Conservation (phyloP, 2,329 filamentous ascomycete genomes). For the Didymella glomerata region DNA sequence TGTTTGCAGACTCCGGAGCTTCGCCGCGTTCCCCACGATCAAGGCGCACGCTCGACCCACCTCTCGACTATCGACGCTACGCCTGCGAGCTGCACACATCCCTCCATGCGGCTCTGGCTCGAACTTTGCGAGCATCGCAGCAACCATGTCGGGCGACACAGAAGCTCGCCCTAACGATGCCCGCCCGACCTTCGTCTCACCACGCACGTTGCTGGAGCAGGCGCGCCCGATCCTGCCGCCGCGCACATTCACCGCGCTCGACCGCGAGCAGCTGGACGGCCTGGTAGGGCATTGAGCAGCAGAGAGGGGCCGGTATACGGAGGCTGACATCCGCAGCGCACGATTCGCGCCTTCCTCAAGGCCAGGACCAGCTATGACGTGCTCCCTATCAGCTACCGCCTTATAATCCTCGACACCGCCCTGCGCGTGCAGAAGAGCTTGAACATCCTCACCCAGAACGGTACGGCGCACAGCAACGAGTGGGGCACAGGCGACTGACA, state of each 20-base stretch:
- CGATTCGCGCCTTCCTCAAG: constrained; percentile 94
- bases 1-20: constrained; percentile 15
- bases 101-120: constrained; percentile 48
- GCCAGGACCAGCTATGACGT: constrained; percentile 98
- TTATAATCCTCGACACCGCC: constrained; percentile 94
- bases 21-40: constrained; percentile 20
- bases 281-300: constrained; percentile 64
- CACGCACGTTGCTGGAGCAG: constrained; percentile 43
- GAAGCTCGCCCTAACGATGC: constrained; percentile 26
- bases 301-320: not conserved
- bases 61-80: constrained; percentile 25
- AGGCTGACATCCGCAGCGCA: constrained; percentile 62
- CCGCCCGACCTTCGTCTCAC: constrained; percentile 38
- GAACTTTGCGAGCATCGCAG: constrained; percentile 43
- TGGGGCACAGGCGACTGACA: constrained; percentile 23
- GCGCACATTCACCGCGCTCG: constrained; percentile 65
- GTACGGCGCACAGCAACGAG: constrained; percentile 57
- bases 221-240: constrained; percentile 35
- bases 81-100: constrained; percentile 24
- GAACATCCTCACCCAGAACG: constrained; percentile 94
- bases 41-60: constrained; percentile 18
- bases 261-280: constrained; percentile 80
- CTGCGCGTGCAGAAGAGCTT: constrained; percentile 97
- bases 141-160: constrained; percentile 50
- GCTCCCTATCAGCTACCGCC: constrained; percentile 90